Conservation (phyloP, 257 asterid species). For the Solanum chiquidenum region DNA sequence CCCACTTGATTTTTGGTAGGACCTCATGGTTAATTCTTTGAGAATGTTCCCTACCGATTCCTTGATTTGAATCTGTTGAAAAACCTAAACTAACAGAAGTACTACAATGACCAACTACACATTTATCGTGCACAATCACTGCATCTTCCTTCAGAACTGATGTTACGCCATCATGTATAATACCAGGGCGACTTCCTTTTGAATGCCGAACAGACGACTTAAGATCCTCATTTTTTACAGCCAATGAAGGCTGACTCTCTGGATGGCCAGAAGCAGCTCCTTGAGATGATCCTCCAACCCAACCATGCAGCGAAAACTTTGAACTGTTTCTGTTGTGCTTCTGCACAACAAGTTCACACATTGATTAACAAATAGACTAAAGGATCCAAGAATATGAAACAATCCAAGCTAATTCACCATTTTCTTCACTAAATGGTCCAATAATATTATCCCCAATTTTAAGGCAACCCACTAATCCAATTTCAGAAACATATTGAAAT, state of each 20-base stretch:
- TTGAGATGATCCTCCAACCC: conserved; percentile 51
- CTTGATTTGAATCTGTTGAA: conserved; percentile 11
- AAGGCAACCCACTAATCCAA: background rate
- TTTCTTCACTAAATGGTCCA: background rate
- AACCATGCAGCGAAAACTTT: conserved; percentile 56
- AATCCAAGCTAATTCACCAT: background rate
- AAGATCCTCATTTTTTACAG: conserved; percentile 17
- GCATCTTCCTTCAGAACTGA: conserved; percentile 27
- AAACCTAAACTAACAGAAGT: conserved; percentile 18
- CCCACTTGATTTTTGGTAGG: conserved; percentile 81
- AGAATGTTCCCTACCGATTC: conserved; percentile 19
- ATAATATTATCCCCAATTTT: background rate
- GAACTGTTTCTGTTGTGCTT: conserved; percentile 77
- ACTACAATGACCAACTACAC: conserved; percentile 39
- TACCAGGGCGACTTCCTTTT: conserved; percentile 21
- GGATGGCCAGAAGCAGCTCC: conserved; percentile 33
- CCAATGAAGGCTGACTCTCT: conserved; percentile 17
- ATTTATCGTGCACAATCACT: conserved; percentile 21
- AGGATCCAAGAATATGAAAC: background rate
- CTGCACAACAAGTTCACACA: conserved; percentile 31
- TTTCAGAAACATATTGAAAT: background rate
- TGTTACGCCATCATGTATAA: conserved; percentile 7
- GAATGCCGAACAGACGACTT: conserved; percentile 20
- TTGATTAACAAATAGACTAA: background rate
- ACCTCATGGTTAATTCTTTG: conserved; percentile 17